These are phyloP conservation scores for Phytopythium vexans DNA, from an alignment of 352 stramenopile species.

Conservation along the genomic window DNA sequence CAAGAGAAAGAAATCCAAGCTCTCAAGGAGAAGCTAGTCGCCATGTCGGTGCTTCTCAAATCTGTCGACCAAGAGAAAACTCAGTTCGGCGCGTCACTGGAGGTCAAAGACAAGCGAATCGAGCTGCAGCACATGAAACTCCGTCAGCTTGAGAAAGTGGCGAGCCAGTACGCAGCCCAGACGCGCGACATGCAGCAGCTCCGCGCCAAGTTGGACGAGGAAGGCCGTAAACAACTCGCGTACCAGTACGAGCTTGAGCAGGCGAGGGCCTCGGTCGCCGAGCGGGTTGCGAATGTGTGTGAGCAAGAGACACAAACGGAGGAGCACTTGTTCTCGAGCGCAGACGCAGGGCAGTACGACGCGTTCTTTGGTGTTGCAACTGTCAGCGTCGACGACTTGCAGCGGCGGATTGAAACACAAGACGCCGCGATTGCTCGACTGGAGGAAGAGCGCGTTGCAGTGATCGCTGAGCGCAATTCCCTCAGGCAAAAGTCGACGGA, in stretches of 20 bases:
- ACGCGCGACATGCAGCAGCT: conserved; percentile 46
- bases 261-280: conserved; percentile 5
- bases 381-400: conserved; percentile 36
- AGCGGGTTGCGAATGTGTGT: conserved; percentile 11
- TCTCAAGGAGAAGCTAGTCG: conserved; percentile 67
- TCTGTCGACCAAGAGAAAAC: conserved; percentile 65
- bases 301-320: conserved; percentile 55
- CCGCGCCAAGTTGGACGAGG: conserved; percentile 42
- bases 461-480: conserved; percentile 57
- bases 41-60: conserved; percentile 61
- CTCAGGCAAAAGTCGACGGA: conserved; percentile 48
- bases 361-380: conserved; percentile 27
- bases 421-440: conserved; percentile 24
- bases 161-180: conserved; percentile 40
- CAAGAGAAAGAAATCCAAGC: conserved; percentile 70
- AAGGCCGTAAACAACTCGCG: conserved; percentile 30
- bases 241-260: conserved; percentile 50
- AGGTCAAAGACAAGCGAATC: conserved; percentile 77
- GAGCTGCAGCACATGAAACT: conserved; percentile 65
- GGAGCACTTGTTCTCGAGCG: conserved; percentile 7
- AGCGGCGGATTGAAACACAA: conserved; percentile 31
- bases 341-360: conserved; percentile 9
- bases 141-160: conserved; percentile 56
- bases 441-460: conserved; percentile 29
- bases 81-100: conserved; percentile 43